Evolutionary conservation across 1,139 yeast species (phyloP), one percentile per base, ranked within the genome.

Genomic region (Zygosaccharomyces sapae): DNA sequence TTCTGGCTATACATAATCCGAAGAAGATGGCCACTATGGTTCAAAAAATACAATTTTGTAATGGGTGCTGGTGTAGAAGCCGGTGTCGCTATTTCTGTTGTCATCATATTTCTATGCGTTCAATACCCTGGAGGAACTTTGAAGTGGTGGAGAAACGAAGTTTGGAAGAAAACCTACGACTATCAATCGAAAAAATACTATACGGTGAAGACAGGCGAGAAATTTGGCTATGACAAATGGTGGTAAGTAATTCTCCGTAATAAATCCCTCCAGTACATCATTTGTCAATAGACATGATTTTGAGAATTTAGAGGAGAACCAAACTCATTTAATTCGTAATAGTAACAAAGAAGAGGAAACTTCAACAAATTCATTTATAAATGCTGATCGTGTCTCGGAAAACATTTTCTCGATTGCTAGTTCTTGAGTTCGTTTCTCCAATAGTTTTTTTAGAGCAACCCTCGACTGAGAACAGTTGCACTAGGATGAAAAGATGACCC

Each of bases 51-150:
- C 50, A 69, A 58, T n/a, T 67, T 45, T 53, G 64, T 69, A 64
- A 62, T 67, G 64, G 76, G 76, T 33, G 75, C 81, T 51, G 84
- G 78, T 1, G 66, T 81, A n/a, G 76, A 78, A 22, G 79, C 83
- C 2, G 86, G 85, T 10, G 78, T 76, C 33, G 81, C 81, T 2
- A 67, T 77, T 39, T 70, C 79, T 49, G 75, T 78, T 0, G 68
- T 77, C 37, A 48, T 75, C 18, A 73, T 75, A 8, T 66, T 76
- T 54, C 67, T 76, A 53, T 72, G 80, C 1, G 79, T 80, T 6
- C 80, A 76, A 55, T 75, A 72, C 50, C 70, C 74, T 41, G 71
- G 71, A 8, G 67, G 70, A 22, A 58, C 62, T 9, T 52, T 75
- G 13, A 55, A 56, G 27, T 77, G 83, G 81, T 75, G 81, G 80